Evolutionary conservation across 805 yeast genomes (phyloP).

Genomic region (Candida vaughaniae): DNA sequence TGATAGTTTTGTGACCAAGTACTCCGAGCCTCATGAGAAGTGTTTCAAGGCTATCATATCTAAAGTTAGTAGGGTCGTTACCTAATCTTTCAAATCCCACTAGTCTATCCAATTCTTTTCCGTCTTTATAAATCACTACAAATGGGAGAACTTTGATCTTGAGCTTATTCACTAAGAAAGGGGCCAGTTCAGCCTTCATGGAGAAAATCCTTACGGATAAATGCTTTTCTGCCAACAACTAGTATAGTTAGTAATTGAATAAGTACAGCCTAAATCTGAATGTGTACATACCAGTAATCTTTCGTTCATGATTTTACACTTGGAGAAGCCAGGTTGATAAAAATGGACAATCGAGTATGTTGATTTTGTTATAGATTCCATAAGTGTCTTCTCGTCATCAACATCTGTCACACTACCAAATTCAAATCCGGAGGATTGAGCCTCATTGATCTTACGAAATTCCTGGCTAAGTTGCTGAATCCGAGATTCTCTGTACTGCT

Average conservation of each 20-base stretch:
- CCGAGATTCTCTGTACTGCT: constrained; percentile 61
- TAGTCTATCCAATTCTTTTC: constrained; percentile 56
- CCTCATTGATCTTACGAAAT: constrained; percentile 33
- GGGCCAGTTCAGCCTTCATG: constrained; percentile 63
- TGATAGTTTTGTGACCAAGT: constrained; percentile 19
- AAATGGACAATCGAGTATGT: constrained; percentile 58
- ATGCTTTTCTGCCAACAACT: constrained; percentile 55
- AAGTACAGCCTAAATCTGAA: constrained; percentile 7
- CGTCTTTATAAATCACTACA: constrained; percentile 58
- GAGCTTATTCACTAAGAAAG: constrained; percentile 67
- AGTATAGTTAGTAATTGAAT: constrained; percentile 4
- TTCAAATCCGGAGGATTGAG: constrained; percentile 12
- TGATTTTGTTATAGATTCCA: constrained; percentile 47
- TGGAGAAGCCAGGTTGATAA: constrained; percentile 56
- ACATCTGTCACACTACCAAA: constrained; percentile 42
- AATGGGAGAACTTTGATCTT: constrained; percentile 69
- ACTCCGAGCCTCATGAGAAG: constrained; percentile 16
- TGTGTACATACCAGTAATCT: constrained; percentile 21
- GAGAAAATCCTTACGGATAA: constrained; percentile 51
- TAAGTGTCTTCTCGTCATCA: constrained; percentile 54
- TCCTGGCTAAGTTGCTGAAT: constrained; percentile 54
- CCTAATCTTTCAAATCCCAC: constrained; percentile 71
- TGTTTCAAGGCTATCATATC: constrained; percentile 48
- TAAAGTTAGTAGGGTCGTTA: constrained; percentile 44
- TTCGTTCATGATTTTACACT: constrained; percentile 60